Evolutionary conservation across 805 yeast genomes (phyloP).

Genomic region (Metschnikowia borealis): DNA sequence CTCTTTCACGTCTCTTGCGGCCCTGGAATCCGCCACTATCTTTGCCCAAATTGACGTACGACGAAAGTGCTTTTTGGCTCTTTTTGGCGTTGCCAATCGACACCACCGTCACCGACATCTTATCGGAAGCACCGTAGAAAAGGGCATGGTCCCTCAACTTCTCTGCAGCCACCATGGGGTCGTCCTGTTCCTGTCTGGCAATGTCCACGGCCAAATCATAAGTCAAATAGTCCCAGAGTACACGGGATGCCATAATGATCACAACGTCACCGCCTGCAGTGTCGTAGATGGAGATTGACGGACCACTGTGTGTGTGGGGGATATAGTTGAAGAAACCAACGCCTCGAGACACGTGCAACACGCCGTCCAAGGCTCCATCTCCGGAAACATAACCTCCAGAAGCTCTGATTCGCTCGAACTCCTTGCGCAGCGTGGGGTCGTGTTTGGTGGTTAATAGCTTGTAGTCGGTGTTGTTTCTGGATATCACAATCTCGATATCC

Average conservation of each 20-base stretch:
- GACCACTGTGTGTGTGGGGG: slow-evolving; percentile 87
- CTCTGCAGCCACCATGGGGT: slow-evolving; percentile 90
- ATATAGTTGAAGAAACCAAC: slow-evolving; percentile 83
- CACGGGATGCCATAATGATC: slow-evolving; percentile 77
- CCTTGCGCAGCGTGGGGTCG: slow-evolving; percentile 73
- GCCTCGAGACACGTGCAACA: slow-evolving; percentile 79
- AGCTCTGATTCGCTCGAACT: slow-evolving; percentile 81
- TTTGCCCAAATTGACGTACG: slow-evolving; percentile 38
- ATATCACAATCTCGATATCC: slow-evolving; percentile 77
- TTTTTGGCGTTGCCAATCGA: slow-evolving; percentile 54
- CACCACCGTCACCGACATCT: slow-evolving; percentile 75
- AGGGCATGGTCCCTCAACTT: slow-evolving; percentile 91
- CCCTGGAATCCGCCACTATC: slow-evolving; percentile 30
- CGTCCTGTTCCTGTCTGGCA: slow-evolving; percentile 72
- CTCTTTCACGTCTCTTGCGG: slow-evolving; percentile 44
- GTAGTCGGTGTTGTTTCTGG: slow-evolving; percentile 78
- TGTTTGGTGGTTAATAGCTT: slow-evolving; percentile 71
- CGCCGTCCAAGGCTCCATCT: slow-evolving; percentile 81
- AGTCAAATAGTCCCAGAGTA: slow-evolving; percentile 80
- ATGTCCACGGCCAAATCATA: slow-evolving; percentile 88
- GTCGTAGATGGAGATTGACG: slow-evolving; percentile 62
- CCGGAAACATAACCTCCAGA: slow-evolving; percentile 89
- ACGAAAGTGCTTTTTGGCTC: slow-evolving; percentile 24
- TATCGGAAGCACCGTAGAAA: slow-evolving; percentile 82
- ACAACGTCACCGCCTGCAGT: slow-evolving; percentile 73